Evolutionary conservation across 495 filamentous ascomycete genomes (phyloP), one percentile per base, ranked within the genome.

Genomic region (Trypethelium eluteriae): DNA sequence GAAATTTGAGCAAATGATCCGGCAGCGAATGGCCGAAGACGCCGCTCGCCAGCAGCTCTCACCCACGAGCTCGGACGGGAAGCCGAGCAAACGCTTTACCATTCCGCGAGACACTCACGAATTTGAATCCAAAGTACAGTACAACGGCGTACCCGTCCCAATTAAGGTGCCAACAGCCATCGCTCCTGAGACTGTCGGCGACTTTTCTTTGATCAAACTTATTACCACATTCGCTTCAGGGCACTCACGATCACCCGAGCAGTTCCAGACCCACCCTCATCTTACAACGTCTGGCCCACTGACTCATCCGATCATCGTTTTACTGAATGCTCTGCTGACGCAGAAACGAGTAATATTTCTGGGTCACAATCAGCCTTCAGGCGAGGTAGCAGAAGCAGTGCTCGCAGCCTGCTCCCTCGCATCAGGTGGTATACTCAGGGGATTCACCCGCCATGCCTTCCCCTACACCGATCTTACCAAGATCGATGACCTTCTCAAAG

Each of bases 401-500:
- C 82, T 98, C 0, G 94, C 90, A 2, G 92, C 93, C 1, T 98
- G 93, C 75, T 90, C 94, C 4, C 83, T 99, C 39, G 93, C 89
- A 32, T 96, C 92, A 35, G 95, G 94, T n/a, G 94, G 95, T 34
- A 81, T 96, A n/a, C 80, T 99, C 18, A 81, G 91, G 50, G 94
- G 95, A 34, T 98, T 98, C 77, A 96, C 92, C 25, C 86, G 94
- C n/a, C 90, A 96, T 79, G 95, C 95, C 14, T 99, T 99, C 74
- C 94, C 94, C 5, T 99, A 99, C 74, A 99, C 94, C 6, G 94
- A 99, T 76, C 82, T 99, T 32, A 96, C 91, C 53, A 99, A 99
- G 76, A 91, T 99, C 62, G 94, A 99, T 70, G 94, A 98, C 74
- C 84, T 99, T 5, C 82, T 98, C 39, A 90, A 91, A 68, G 95